Evolutionary conservation across 208 protist species (phyloP).

Genomic region (Leishmania braziliensis): DNA sequence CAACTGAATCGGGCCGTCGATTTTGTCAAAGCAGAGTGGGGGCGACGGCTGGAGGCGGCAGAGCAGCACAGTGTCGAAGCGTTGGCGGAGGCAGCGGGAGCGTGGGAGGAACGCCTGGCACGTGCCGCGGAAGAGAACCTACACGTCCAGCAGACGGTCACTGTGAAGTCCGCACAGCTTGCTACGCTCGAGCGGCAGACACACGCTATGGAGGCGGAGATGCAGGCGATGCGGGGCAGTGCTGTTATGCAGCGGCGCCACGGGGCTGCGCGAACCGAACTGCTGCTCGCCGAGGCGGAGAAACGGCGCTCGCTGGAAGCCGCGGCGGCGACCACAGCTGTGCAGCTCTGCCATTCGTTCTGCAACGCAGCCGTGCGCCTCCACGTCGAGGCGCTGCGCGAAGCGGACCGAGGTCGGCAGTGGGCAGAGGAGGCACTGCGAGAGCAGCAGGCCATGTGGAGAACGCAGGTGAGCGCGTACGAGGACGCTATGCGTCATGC

Average conservation of each 20-base stretch:
- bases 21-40: conserved; percentile 25
- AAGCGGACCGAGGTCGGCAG: not conserved
- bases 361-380: not conserved
- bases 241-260: conserved; percentile 6
- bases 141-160: conserved; percentile 18
- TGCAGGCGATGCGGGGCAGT: conserved; percentile 11
- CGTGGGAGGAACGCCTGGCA: conserved; percentile 4
- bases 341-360: not conserved
- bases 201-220: conserved; percentile 18
- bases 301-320: conserved; percentile 2
- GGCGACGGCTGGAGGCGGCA: conserved; percentile 8
- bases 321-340: not conserved
- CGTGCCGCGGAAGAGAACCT: conserved; percentile 10
- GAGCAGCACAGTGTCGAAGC: conserved; percentile 10
- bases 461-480: conserved; percentile 28
- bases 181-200: conserved; percentile 26
- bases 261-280: not conserved
- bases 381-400: not conserved
- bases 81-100: not conserved
- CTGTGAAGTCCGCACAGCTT: conserved; percentile 21
- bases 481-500: conserved; percentile 45
- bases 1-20: conserved; percentile 33
- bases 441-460: conserved; percentile 18
- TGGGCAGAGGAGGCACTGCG: not conserved
- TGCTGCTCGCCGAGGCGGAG: conserved; percentile 18